Conservation (phyloP, 2,329 filamentous ascomycete genomes). For the Epichloe baconii region DNA sequence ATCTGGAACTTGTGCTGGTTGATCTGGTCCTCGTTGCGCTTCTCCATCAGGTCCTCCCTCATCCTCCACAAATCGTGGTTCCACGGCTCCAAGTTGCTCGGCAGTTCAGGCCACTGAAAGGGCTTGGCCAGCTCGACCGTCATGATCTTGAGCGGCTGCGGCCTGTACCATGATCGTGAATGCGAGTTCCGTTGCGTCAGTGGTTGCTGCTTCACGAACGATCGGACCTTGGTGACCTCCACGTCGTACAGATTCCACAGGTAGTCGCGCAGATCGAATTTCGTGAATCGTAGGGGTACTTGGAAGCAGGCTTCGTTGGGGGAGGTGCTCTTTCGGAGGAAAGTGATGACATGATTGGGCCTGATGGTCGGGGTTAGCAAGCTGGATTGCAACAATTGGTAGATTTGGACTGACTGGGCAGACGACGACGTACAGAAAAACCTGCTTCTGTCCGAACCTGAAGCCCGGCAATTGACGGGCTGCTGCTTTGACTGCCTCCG, state of each 20-base stretch:
- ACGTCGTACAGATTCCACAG: conserved; percentile 77
- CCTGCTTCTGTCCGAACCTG: conserved; percentile 37
- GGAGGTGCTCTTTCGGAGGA: conserved; percentile 59
- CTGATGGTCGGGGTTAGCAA: conserved; percentile 29
- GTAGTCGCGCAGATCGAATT: conserved; percentile 93
- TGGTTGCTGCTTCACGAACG: conserved; percentile 54
- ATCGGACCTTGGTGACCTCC: conserved; percentile 58
- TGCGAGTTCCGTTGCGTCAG: conserved; percentile 37
- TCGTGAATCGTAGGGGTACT: conserved; percentile 85
- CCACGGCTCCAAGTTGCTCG: conserved; percentile 50
- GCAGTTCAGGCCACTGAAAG: conserved; percentile 73
- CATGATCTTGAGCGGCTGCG: conserved; percentile 76
- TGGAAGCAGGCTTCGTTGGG: conserved; percentile 79
- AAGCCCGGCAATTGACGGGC: conserved; percentile 30
- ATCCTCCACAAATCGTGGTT: conserved; percentile 46
- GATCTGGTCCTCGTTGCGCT: conserved; percentile 24
- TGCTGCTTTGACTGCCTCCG: conserved; percentile 24
- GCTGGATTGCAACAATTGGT: not conserved
- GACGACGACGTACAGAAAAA: conserved; percentile 36
- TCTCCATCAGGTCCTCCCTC: conserved; percentile 33
- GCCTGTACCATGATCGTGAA: conserved; percentile 52
- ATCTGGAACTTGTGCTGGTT: conserved; percentile 21
- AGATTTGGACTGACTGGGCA: not conserved
- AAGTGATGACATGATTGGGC: conserved; percentile 67
- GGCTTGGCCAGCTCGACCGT: conserved; percentile 77